A percentile compares a stretch with the other conserved stretches of the same genome.
Conservation (phyloP, 2,329 filamentous ascomycete species). For the Daldinia sp. region DNA sequence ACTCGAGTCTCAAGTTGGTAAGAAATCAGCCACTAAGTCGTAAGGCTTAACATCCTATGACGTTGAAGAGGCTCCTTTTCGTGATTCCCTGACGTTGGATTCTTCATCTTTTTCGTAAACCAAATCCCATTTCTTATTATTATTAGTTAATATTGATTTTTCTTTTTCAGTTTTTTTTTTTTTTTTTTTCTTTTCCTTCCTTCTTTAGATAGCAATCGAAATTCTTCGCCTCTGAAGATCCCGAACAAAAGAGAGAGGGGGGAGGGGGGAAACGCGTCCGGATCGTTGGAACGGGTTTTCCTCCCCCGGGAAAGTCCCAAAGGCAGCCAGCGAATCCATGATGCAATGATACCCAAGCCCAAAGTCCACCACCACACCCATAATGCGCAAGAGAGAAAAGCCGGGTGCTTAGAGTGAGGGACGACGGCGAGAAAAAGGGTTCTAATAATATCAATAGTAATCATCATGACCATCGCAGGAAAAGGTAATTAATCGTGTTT, state of each 20-base stretch:
- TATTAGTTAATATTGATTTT: neutral
- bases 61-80: slow-evolving; percentile 24
- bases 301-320: slow-evolving; percentile 13
- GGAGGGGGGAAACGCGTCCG: slow-evolving; percentile 12
- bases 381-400: slow-evolving; percentile 1
- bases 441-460: slow-evolving; percentile 5
- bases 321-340: slow-evolving; percentile 28
- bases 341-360: slow-evolving; percentile 43
- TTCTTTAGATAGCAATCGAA: slow-evolving; percentile 1
- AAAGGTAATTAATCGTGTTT: slow-evolving; percentile 15
- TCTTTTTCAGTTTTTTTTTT: neutral
- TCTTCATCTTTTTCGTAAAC: neutral
- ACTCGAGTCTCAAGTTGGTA: slow-evolving; percentile 17
- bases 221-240: neutral
- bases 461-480: slow-evolving; percentile 12
- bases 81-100: slow-evolving; percentile 18
- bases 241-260: neutral
- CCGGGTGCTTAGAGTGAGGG: neutral
- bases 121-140: neutral
- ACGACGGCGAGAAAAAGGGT: slow-evolving; percentile 4
- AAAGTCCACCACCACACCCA: slow-evolving; percentile 18
- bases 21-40: slow-evolving; percentile 31
- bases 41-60: slow-evolving; percentile 29
- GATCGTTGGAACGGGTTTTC: slow-evolving; percentile 20
- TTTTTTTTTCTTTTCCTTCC: too few relatives aligned